Evolutionary conservation across 192 early-diverging fungal genomes (phyloP), one percentile per base, ranked within the genome.

Genomic region (Backusella westeae): DNA sequence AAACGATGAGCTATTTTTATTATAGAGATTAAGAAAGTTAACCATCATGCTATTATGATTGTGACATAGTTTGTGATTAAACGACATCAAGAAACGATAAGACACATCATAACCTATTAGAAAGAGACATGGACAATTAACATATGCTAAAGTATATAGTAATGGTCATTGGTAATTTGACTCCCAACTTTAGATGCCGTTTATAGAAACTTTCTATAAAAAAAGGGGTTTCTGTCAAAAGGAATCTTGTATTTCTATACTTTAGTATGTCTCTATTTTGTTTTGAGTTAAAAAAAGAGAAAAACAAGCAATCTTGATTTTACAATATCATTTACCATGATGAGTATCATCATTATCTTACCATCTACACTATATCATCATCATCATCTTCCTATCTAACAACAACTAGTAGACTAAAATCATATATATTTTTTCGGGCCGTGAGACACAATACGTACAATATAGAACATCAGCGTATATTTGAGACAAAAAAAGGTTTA

Each of bases 161-260:
- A 59, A 59, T 59, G 53, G 23, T 12, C 53, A 59, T 26, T 59
- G 53, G 23, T 59, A 26, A 59, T 59, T 59, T 59, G 19, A 26
- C 5, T 59, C 21, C 17, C 53, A 59, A 59, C 9, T 59, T 59
- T 59, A 59, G 21, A 59, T 23, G 7, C 21, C 53, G 53, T 23
- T 23, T 59, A 59, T 23, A 59, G 53, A 59, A 59, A 59, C 21
- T 59, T 59, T 59, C 53, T 59, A 59, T 59, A 59, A 59, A 59
- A 59, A 26, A 26, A 19, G 53, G 53, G 23, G 53, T 59, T 59
- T 59, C 23, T 59, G 53, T 59, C 21, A 59, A 59, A 59, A 59
- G 53, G 53, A 26, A 59, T 59, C 46, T 49, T 6, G 7, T 7
- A 49, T 59, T 59, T 59, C 23, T 23, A 59, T n/a, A 17, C 6